phyloP scores from a whole-genome alignment of 352 stramenopile genomes.

The Phytophthora crassamura region DNA sequence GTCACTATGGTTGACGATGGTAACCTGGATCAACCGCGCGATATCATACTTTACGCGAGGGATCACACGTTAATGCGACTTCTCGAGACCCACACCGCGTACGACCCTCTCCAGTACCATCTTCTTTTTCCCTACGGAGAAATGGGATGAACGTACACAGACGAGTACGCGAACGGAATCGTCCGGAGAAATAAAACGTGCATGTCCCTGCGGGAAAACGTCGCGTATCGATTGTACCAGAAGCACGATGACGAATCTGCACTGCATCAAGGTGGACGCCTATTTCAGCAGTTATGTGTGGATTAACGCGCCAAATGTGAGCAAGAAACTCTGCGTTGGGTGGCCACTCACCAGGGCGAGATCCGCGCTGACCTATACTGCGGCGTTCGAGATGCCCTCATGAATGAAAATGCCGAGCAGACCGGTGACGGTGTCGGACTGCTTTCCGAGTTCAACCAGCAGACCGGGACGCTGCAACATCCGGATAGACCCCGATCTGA shows the following conservation, averaged over 20 bases:
- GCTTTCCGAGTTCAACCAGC: no score
- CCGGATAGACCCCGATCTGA: no score
- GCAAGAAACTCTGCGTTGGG: not conserved
- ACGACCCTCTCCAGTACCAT: constrained; percentile 13
- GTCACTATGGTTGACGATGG: constrained; percentile 6
- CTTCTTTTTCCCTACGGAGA: constrained; percentile 9
- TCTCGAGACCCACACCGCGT: not conserved
- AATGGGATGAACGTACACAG: not conserved
- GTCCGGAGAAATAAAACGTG: not conserved
- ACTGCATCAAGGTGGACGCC: not conserved
- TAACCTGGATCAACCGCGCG: not conserved
- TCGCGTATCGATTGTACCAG: not conserved
- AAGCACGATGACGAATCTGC: not conserved
- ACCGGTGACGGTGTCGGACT: no score
- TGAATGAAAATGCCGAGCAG: no score
- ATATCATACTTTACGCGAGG: not conserved
- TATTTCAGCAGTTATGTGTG: constrained; percentile 13
- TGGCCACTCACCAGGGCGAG: no score
- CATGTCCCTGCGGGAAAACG: constrained; percentile 8
- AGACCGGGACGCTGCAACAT: no score
- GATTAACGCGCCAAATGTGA: constrained; percentile 16
- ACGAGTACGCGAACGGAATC: not conserved
- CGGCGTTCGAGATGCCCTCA: no score
- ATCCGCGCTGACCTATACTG: no score
- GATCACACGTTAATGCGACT: not conserved